Evolutionary conservation across 495 filamentous ascomycete species (phyloP).

Genomic region (Stereocaulon alpinum): DNA sequence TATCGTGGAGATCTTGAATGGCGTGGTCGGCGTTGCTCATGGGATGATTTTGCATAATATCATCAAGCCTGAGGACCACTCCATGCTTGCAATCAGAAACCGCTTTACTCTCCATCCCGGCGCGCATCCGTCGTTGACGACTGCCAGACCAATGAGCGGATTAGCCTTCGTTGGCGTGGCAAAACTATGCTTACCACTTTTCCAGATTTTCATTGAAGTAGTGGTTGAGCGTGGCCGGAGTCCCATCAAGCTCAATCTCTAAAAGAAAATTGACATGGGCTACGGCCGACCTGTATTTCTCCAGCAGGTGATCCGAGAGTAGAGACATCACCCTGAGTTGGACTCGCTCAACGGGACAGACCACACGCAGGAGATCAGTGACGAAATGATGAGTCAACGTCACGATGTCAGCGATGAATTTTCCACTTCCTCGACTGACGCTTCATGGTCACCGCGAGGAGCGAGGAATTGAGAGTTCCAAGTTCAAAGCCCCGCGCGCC

Average conservation of each 20-base stretch:
- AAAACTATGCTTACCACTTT: conserved; percentile 25
- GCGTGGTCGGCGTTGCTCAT: conserved; percentile 31
- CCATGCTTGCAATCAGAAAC: conserved; percentile 14
- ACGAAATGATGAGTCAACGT: conserved; percentile 18
- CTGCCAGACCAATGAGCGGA: conserved; percentile 6
- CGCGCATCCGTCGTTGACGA: conserved; percentile 11
- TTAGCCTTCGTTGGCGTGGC: conserved; percentile 2
- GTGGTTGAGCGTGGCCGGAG: conserved; percentile 30
- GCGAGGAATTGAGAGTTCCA: conserved; percentile 29
- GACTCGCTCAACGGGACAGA: conserved; percentile 33
- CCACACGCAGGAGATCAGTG: conserved; percentile 29
- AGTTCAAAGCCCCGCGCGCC: conserved; percentile 31
- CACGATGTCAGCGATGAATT: conserved; percentile 21
- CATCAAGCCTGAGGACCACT: conserved; percentile 22
- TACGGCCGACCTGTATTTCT: conserved; percentile 33
- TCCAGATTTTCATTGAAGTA: conserved; percentile 31
- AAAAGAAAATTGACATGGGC: conserved; percentile 34
- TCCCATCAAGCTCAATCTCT: conserved; percentile 28
- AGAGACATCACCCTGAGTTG: conserved; percentile 30
- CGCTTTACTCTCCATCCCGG: conserved; percentile 4
- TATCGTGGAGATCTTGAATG: conserved; percentile 32
- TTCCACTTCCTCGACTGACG: conserved; percentile 30
- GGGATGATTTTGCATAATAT: conserved; percentile 19
- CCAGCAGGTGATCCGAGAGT: conserved; percentile 34
- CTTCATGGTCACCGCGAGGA: conserved; percentile 30